phyloP scores from a whole-genome alignment of 2,329 filamentous ascomycete species.

The Pseudogymnoascus sp. region DNA sequence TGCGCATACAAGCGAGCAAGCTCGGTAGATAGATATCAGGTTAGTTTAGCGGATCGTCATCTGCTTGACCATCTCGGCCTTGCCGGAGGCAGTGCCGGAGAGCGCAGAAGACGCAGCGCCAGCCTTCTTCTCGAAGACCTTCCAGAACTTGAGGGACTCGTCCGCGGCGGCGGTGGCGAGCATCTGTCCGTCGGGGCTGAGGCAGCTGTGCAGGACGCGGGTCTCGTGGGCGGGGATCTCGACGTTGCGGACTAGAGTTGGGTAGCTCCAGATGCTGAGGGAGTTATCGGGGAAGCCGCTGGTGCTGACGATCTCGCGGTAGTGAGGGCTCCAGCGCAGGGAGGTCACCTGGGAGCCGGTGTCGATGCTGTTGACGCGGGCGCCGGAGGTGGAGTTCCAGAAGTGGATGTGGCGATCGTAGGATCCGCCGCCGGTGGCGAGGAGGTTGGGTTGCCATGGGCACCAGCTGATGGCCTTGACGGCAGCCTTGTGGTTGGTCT shows the following conservation, averaged over 20 bases:
- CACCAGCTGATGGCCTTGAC: slow-evolving; percentile 99
- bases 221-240: slow-evolving; percentile 98
- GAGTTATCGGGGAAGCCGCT: slow-evolving; percentile 99
- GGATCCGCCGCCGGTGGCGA: slow-evolving; percentile 91
- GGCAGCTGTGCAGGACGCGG: slow-evolving; percentile 88
- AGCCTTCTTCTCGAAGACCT: slow-evolving; percentile 98
- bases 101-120: slow-evolving; percentile 59
- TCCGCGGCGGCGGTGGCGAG: slow-evolving; percentile 92
- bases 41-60: slow-evolving; percentile 75
- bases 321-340: slow-evolving; percentile 90
- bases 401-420: slow-evolving; percentile 99
- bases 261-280: slow-evolving; percentile 98
- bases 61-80: slow-evolving; percentile 84
- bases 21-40: slow-evolving; percentile 34
- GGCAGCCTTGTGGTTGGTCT: slow-evolving; percentile 98
- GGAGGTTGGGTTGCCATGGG: slow-evolving; percentile 95
- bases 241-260: slow-evolving; percentile 90
- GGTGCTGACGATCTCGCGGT: slow-evolving; percentile 96
- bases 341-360: slow-evolving; percentile 96
- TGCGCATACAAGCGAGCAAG: slow-evolving; percentile 3
- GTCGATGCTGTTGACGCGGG: slow-evolving; percentile 97
- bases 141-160: slow-evolving; percentile 99
- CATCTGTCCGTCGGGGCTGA: slow-evolving; percentile 97
- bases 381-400: slow-evolving; percentile 98
- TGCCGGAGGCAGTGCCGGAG: slow-evolving; percentile 60